Evolutionary conservation across 441 rosid genomes (phyloP).

Genomic region (Pelargonium exstipulatum): DNA sequence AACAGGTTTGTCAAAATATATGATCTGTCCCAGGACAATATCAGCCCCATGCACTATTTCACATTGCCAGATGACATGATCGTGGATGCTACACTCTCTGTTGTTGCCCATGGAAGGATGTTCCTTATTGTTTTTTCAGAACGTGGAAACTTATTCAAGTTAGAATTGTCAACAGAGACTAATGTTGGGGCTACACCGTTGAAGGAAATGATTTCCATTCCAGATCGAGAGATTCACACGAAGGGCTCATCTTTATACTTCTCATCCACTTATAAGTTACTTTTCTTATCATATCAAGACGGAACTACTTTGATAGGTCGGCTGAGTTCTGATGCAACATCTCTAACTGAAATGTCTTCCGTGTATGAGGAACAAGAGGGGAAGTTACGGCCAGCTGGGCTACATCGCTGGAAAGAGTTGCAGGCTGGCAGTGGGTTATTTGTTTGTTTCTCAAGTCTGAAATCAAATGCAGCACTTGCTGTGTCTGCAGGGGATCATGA

Average conservation of each 20-base stretch:
- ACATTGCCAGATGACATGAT: conserved; percentile 79
- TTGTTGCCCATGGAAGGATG: conserved; percentile 81
- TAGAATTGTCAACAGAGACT: conserved; percentile 70
- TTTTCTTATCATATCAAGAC: conserved; percentile 85
- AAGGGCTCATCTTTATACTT: conserved; percentile 92
- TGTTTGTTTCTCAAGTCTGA: conserved; percentile 75
- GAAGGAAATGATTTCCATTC: conserved; percentile 67
- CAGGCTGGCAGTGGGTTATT: conserved; percentile 77
- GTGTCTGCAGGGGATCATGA: conserved; percentile 61
- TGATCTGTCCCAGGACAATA: conserved; percentile 95
- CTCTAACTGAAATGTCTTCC: conserved; percentile 66
- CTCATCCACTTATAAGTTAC: conserved; percentile 71
- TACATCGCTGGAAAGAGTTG: conserved; percentile 96
- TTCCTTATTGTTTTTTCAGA: conserved; percentile 93
- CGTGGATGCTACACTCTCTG: conserved; percentile 82
- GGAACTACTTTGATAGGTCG: conserved; percentile 85
- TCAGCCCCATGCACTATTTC: conserved; percentile 93
- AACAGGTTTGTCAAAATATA: conserved; percentile 94
- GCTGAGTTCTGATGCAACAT: conserved; percentile 62
- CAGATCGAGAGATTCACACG: conserved; percentile 58
- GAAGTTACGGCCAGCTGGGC: conserved; percentile 63
- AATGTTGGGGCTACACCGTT: conserved; percentile 89
- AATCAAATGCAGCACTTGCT: conserved; percentile 75
- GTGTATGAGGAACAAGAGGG: conserved; percentile 79
- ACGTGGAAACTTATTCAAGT: conserved; percentile 71